phyloP scores from a whole-genome alignment of 2,329 filamentous ascomycete species.

The Ophiocordyceps camponoti-saundersi region DNA sequence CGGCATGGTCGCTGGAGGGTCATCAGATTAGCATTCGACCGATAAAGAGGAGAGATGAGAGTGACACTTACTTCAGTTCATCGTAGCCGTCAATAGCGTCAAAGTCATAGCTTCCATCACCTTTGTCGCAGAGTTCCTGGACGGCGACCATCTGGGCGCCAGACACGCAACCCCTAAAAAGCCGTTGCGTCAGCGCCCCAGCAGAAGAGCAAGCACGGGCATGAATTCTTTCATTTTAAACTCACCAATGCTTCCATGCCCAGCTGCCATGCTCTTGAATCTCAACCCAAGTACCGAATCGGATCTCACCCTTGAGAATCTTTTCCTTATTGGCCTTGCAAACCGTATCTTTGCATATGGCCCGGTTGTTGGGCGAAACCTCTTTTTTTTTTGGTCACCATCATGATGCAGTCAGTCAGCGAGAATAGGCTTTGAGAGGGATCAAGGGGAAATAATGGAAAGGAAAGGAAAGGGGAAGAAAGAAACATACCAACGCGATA shows the following conservation, averaged over 20 bases:
- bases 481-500: constrained; percentile 28
- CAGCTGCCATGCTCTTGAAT: constrained; percentile 45
- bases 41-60: neutral
- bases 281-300: constrained; percentile 58
- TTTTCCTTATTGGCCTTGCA: constrained; percentile 59
- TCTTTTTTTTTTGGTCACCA: constrained; percentile 29
- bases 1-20: constrained; percentile 26
- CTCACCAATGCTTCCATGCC: constrained; percentile 77
- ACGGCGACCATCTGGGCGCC: constrained; percentile 54
- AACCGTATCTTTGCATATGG: constrained; percentile 52
- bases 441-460: neutral
- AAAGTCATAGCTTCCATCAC: constrained; percentile 35
- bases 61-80: constrained; percentile 32
- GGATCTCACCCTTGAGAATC: constrained; percentile 62
- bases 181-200: neutral
- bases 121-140: constrained; percentile 33
- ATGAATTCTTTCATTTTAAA: neutral
- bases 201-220: neutral
- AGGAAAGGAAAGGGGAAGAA: neutral
- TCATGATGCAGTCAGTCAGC: neutral
- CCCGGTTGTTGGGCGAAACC: constrained; percentile 50
- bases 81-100: constrained; percentile 67
- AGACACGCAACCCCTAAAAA: constrained; percentile 68
- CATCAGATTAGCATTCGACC: constrained; percentile 3
- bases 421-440: too few species aligned